phyloP scores from a whole-genome alignment of 208 protist genomes.

The Angomonas ambiguus region DNA sequence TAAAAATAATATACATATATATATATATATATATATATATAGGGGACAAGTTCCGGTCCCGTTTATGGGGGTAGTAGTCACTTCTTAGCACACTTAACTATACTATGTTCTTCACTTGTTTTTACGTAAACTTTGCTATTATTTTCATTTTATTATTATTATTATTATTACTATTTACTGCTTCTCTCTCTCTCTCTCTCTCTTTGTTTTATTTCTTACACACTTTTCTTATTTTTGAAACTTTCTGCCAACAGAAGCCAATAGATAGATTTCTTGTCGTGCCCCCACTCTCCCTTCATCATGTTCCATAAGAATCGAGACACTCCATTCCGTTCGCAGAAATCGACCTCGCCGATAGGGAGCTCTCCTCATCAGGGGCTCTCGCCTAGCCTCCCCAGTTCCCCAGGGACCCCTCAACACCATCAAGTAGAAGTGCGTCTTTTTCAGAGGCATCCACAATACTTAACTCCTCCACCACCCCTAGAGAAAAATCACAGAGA shows the following conservation, averaged over 20 bases:
- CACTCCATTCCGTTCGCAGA: neutral
- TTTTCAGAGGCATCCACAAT: neutral
- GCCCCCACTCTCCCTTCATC: too few species aligned
- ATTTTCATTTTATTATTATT: conserved; percentile 8
- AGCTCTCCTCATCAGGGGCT: neutral
- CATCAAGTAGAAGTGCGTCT: neutral
- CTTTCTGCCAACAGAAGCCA: neutral
- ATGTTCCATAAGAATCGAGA: neutral
- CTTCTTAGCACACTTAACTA: neutral
- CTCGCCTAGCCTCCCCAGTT: neutral
- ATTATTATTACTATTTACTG: conserved; percentile 5
- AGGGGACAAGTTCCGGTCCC: neutral
- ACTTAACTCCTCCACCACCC: neutral
- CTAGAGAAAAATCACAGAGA: neutral
- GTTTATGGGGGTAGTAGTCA: neutral
- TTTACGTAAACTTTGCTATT: neutral
- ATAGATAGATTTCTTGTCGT: neutral
- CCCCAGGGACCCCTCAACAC: neutral
- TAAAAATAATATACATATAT: neutral
- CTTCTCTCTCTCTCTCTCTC: conserved; percentile 4
- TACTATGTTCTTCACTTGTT: neutral
- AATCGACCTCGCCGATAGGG: neutral
- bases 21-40: too few species aligned
- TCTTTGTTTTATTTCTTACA: neutral
- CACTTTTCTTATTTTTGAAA: neutral